Base-by-base conservation (phyloP, 352 stramenopile genomes). In the Globisporangium cystogenes region DNA sequence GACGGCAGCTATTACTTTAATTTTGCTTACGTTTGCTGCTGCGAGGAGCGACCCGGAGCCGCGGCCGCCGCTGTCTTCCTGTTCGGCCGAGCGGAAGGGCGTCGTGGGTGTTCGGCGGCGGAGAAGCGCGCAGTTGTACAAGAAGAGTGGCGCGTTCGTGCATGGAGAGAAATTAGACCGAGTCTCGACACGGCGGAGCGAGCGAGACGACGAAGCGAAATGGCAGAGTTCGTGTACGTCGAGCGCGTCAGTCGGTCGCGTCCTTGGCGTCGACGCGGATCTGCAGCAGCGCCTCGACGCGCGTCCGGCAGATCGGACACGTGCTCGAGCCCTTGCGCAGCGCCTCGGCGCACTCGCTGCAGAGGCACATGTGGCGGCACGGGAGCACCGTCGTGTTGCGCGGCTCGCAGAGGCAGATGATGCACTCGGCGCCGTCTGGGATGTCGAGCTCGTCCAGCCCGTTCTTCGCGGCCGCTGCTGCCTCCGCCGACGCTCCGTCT, bases 331-430 rank as follows among this genome's bases (percentile, higher is more conserved):
- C 75, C 29, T 82, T 82, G 23, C 79, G 78, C 33, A 95, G 55
- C 51, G 69, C 66, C 61, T 95, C 80, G 12, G 85, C 83, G 40
- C 85, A 95, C 42, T 90, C 79, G 24, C 63, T 68, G 50, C 85
- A 95, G 45, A 95, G 73, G 49, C 85, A 95, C 82, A 95, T 92
- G 68, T 95, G 85, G 23, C 83, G 78, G 50, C 85, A 95, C 14
- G 85, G 85, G 42, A 95, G 53, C 62, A 93, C 68, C 16, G 82
- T 93, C 24, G 85, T 95, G 62, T 88, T 86, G 48, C 85, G 74
- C 16, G 79, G 68, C 55, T 93, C 82, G 52, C 72, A 79, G 65
- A 93, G 71, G 56, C 85, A 95, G 48, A 95, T 95, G 57, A 95
- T 88, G 66, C 85, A 95, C 63, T 95, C 84, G 29, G 78, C 76